phyloP scores from a whole-genome alignment of 805 yeast genomes.

The Candida suzukii region DNA sequence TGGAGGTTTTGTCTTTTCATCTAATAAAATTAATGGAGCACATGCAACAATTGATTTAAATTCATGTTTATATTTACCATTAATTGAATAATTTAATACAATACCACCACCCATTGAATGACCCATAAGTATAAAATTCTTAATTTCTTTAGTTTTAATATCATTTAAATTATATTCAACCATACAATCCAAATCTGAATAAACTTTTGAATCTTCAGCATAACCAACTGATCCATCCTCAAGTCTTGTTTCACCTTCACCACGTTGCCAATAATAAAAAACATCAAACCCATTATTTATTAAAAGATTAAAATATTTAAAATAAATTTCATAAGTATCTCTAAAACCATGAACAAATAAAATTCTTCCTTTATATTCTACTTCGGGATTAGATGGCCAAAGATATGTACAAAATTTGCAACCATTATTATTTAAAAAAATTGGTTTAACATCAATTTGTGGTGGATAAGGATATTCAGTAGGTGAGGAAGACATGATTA shows the following conservation, averaged over 20 bases:
- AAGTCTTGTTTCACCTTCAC: conserved; percentile 60
- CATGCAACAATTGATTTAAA: conserved; percentile 41
- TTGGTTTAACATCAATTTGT: neutral
- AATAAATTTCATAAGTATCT: conserved; percentile 46
- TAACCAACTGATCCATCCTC: conserved; percentile 42
- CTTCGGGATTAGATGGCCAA: too few relatives aligned
- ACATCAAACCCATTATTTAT: conserved; percentile 51
- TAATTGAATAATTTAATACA: conserved; percentile 50
- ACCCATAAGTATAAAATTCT: conserved; percentile 43
- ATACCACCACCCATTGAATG: conserved; percentile 85
- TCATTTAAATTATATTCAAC: conserved; percentile 36
- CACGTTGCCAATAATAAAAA: conserved; percentile 69
- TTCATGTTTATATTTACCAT: conserved; percentile 41
- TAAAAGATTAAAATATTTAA: conserved; percentile 46
- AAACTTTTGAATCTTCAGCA: conserved; percentile 50
- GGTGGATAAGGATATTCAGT: neutral
- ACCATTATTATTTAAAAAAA: neutral
- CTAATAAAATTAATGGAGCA: conserved; percentile 56
- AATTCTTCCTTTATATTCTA: conserved; percentile 41
- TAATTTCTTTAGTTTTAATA: conserved; percentile 24
- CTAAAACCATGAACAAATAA: conserved; percentile 68
- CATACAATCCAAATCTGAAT: conserved; percentile 55
- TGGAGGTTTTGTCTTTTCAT: conserved; percentile 55
- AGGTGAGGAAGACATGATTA: too few relatives aligned
- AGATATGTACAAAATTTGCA: neutral